Evolutionary conservation across 2,329 filamentous ascomycete species (phyloP).

Genomic region (Sarocladiaceae sp.): DNA sequence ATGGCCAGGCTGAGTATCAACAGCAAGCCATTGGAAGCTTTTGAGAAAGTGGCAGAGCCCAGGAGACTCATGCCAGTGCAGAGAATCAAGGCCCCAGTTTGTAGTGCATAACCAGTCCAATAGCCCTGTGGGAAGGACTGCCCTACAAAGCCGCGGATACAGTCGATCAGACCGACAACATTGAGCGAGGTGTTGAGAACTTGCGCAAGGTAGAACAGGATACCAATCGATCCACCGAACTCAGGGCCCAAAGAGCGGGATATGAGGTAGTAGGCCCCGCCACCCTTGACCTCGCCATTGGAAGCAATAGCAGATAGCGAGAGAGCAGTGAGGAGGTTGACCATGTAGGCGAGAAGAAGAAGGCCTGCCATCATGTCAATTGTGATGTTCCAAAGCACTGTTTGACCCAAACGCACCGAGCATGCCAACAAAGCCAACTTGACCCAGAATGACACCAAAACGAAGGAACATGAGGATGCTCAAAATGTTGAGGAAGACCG

Average conservation of each 20-base stretch:
- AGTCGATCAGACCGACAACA: constrained; percentile 78
- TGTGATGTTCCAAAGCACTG: not conserved
- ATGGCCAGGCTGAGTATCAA: constrained; percentile 66
- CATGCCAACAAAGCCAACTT: constrained; percentile 73
- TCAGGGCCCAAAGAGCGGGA: constrained; percentile 80
- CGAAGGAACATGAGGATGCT: constrained; percentile 90
- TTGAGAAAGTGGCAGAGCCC: constrained; percentile 73
- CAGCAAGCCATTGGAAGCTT: constrained; percentile 71
- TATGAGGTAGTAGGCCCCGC: constrained; percentile 84
- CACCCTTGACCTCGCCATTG: constrained; percentile 82
- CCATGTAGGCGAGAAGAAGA: constrained; percentile 67
- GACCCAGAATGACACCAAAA: constrained; percentile 78
- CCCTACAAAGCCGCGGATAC: constrained; percentile 70
- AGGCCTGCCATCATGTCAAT: constrained; percentile 43
- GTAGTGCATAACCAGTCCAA: constrained; percentile 72
- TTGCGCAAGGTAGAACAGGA: constrained; percentile 87
- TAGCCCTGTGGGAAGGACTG: constrained; percentile 59
- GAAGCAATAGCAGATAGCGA: constrained; percentile 85
- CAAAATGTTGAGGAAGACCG: constrained; percentile 81
- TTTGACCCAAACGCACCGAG: constrained; percentile 50
- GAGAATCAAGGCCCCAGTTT: constrained; percentile 61
- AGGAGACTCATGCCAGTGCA: constrained; percentile 73
- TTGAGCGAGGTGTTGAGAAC: constrained; percentile 84
- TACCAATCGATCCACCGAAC: constrained; percentile 81
- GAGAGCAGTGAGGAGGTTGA: constrained; percentile 78